Base-by-base conservation (phyloP, 2,329 filamentous ascomycete species). In the Arthrobotrys conoides region DNA sequence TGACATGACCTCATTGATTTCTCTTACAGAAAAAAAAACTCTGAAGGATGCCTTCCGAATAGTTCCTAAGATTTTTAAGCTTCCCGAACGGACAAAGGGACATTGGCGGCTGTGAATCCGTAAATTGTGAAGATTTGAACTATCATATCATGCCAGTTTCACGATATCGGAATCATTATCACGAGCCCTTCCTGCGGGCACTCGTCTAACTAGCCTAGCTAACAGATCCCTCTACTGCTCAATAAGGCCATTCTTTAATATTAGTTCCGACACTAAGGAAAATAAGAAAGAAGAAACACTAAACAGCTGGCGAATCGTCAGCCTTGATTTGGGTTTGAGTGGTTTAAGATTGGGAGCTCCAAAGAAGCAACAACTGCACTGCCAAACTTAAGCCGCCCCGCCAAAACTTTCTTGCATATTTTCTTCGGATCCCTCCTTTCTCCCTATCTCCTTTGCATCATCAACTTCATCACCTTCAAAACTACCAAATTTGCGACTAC, bases 321-420 rank as follows among this genome's bases (percentile, higher is more conserved):
- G 38, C 49, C 67, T 68, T 68, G 68, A 72, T 78, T 78, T 68
- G 63, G 68, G 27, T 30, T 72, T 78, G 75, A 78, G 75, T 78
- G 75, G 75, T 78, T 78, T 78, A 78, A 78, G 75, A 72, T 78
- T 78, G 75, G 75, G 75, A 78, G 75, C 75, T 78, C 75, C 68
- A 71, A 64, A 71, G 53, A 46, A 66, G 61, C 61, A 72, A 71
- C 73, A 61, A 61, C 55, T 1, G 18, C 55, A 49, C 66, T 20
- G 53, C 49, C 73, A 68, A 78, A 55, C 53, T 24, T 30, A 69
- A 64, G 53, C 63, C 63, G 68, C 75, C 75, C 75, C 75, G 75
- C 75, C 75, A 78, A 78, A 78, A 51, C 63, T 70, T 70, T 76
- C 66, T 55, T 70, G 38, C 46, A 61, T 46, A 51, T 36, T 66